Conservation (phyloP, 192 early-diverging fungal species). For the Haplosporangium gracile region DNA sequence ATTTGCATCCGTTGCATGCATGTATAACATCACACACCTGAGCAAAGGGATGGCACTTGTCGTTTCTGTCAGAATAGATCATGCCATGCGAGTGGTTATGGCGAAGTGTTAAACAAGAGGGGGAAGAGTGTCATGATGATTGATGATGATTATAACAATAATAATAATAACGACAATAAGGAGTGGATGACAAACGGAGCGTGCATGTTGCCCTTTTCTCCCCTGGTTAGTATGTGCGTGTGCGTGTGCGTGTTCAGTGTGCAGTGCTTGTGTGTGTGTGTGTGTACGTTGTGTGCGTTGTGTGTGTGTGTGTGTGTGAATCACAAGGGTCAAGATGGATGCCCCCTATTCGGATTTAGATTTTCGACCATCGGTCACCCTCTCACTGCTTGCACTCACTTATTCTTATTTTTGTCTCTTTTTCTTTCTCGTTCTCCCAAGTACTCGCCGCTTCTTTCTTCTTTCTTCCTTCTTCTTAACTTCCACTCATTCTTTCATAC, state of each 20-base stretch:
- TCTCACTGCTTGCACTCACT: too few species aligned
- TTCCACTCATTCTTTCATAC: neutral
- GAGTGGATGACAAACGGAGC: too few species aligned
- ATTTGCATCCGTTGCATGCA: too few species aligned
- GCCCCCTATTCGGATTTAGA: neutral
- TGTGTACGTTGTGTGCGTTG: neutral
- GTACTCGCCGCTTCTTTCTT: neutral
- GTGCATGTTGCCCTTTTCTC: too few species aligned
- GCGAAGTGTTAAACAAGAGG: too few species aligned
- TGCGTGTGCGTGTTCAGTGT: neutral
- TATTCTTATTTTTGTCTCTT: constrained; percentile 5
- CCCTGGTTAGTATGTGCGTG: neutral
- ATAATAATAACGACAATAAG: too few species aligned
- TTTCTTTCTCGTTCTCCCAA: neutral
- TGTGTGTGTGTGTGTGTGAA: neutral
- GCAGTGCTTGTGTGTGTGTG: neutral
- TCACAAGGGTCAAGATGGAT: neutral
- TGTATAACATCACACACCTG: too few species aligned
- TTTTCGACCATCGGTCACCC: neutral
- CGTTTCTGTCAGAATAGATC: too few species aligned
- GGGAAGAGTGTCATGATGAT: too few species aligned
- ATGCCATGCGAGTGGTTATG: too few species aligned
- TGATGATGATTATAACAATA: too few species aligned
- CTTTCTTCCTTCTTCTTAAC: neutral
- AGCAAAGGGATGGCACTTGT: too few species aligned